Evolutionary conservation across 208 protist genomes (phyloP), one percentile per base, ranked within the genome.

Genomic region (Leishmania major): DNA sequence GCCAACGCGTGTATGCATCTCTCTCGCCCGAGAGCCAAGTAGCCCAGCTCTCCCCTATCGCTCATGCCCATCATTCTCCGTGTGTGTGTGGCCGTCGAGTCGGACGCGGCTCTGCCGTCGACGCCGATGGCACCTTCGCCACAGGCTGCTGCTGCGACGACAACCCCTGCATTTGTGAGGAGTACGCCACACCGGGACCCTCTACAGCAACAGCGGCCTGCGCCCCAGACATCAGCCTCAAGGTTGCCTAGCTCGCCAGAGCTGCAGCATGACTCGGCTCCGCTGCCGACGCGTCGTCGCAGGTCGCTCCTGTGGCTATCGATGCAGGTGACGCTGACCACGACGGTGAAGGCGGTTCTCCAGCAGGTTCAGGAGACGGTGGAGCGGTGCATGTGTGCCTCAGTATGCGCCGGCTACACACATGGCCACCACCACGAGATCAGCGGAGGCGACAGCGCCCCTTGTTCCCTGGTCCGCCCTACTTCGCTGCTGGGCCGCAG

Each of bases 301-400:
- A 53, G 64, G 45, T 77, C 83, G 37, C 83, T 87, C 3, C 25
- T 91, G 59, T 93, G 90, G 90, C 62, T 91, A 5, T 91, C 88
- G 13, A 79, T 89, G 17, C 85, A 82, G 40, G 35, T 93, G 19
- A 73, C 81, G 2, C 75, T 64, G n/a, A 57, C 70, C 55, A 88
- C 90, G 10, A 90, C 83, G 19, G 75, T 85, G 10, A 79, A 77
- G 53, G 60, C 64, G 55, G 79, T 89, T 19, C 71, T 93, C 51
- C 43, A 78, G 22, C 71, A 71, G n/a, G 80, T 90, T 47, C 75
- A 78, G 47, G 77, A 79, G 47, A 85, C 75, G 74, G 87, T 91
- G 35, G 55, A 87, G 76, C 78, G 87, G 31, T 88, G 85, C 43
- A 86, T 93, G 83, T 69, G 62, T 0, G 88, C 86, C 0, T 31